Evolutionary conservation across 2,329 filamentous ascomycete genomes (phyloP).

Genomic region (Sarocladiaceae sp.): DNA sequence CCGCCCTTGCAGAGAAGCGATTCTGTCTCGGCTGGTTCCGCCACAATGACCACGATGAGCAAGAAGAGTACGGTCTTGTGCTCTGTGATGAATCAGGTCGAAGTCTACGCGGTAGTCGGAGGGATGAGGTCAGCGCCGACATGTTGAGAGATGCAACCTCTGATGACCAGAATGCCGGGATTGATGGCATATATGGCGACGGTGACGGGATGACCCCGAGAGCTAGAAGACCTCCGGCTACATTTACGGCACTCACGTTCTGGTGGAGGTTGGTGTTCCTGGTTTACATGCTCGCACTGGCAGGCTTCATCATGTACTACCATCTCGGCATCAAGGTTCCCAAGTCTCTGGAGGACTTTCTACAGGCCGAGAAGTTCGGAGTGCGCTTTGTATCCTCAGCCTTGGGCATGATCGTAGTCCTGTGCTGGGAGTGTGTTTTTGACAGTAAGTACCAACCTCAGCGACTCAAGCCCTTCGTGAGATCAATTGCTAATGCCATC

Average conservation of each 20-base stretch:
- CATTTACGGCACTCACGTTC: slow-evolving; percentile 30
- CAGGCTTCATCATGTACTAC: slow-evolving; percentile 37
- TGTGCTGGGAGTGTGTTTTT: slow-evolving; percentile 38
- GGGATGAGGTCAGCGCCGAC: slow-evolving; percentile 6
- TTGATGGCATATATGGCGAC: slow-evolving; percentile 14
- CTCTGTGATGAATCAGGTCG: slow-evolving; percentile 21
- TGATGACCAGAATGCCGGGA: not conserved
- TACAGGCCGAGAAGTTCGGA: slow-evolving; percentile 37
- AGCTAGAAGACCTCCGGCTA: slow-evolving; percentile 15
- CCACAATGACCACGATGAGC: slow-evolving; percentile 14
- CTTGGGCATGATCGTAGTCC: slow-evolving; percentile 34
- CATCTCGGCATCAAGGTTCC: slow-evolving; percentile 19
- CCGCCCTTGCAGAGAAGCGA: slow-evolving; percentile 18
- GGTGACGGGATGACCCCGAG: slow-evolving; percentile 13
- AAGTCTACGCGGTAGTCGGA: slow-evolving; percentile 11
- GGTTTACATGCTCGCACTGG: slow-evolving; percentile 26
- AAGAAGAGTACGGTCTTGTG: slow-evolving; percentile 28
- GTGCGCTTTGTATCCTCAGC: slow-evolving; percentile 38
- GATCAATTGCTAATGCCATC: slow-evolving; percentile 15
- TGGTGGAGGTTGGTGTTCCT: slow-evolving; percentile 29
- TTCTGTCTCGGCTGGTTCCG: slow-evolving; percentile 26
- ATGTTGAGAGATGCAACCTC: not conserved
- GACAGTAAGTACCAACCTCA: slow-evolving; percentile 11
- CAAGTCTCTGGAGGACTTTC: slow-evolving; percentile 24
- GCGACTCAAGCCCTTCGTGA: not conserved